Evolutionary conservation across 306 rosid genomes (phyloP).

Genomic region (Potentilla sterilis): DNA sequence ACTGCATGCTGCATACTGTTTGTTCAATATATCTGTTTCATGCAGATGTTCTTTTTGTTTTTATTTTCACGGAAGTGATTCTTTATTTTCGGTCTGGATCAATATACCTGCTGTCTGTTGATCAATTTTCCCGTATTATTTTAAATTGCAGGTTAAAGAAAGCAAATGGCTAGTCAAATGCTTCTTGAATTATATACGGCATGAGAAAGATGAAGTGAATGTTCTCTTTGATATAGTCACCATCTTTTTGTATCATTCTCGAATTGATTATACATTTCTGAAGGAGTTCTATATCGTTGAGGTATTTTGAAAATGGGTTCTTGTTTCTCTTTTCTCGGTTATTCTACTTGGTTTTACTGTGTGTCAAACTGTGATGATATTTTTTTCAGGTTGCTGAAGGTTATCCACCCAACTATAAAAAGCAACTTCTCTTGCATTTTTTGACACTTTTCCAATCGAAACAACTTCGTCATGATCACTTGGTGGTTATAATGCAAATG

Average conservation of each 20-base stretch:
- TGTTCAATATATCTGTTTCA: not conserved
- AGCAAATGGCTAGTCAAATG: constrained; percentile 99
- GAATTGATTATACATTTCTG: constrained; percentile 89
- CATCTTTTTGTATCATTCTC: constrained; percentile 85
- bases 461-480: constrained; percentile 85
- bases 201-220: constrained; percentile 91
- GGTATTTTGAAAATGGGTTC: constrained; percentile 42
- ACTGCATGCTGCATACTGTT: not conserved
- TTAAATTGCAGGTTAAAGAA: constrained; percentile 82
- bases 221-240: constrained; percentile 97
- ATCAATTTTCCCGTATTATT: constrained; percentile 12
- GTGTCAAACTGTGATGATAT: constrained; percentile 10
- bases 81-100: not conserved
- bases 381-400: constrained; percentile 87
- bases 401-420: constrained; percentile 75
- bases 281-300: constrained; percentile 97
- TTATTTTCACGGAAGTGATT: not conserved
- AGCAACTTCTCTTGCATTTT: constrained; percentile 77
- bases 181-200: constrained; percentile 91
- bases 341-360: not conserved
- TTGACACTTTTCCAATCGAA: constrained; percentile 83
- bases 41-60: too few species aligned
- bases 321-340: not conserved
- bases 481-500: constrained; percentile 98
- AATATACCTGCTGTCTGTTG: constrained; percentile 3